phyloP scores from a whole-genome alignment of 805 yeast genomes.

The Starmerella potacharoeniae region DNA sequence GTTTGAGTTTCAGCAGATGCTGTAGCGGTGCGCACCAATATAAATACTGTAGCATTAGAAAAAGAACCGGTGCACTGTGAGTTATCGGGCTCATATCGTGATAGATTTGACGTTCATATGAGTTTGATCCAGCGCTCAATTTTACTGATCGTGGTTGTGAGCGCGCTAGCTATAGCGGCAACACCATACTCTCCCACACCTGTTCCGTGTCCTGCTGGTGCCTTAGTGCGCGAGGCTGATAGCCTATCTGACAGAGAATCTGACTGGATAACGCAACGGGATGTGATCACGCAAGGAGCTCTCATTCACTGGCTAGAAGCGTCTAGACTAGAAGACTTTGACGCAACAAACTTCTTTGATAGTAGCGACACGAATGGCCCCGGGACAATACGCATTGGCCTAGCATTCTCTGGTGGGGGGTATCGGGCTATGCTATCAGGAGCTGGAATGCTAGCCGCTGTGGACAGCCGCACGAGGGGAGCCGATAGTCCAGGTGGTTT shows the following conservation, averaged over 20 bases:
- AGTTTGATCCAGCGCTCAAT: too few relatives aligned
- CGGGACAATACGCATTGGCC: slow-evolving; percentile 32
- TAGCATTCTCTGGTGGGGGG: slow-evolving; percentile 75
- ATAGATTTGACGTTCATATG: too few relatives aligned
- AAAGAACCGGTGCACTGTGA: too few relatives aligned
- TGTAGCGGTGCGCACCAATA: not conserved
- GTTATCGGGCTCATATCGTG: too few relatives aligned
- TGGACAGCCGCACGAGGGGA: slow-evolving; percentile 54
- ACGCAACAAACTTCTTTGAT: slow-evolving; percentile 29
- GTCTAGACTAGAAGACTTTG: slow-evolving; percentile 39
- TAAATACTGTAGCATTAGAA: not conserved
- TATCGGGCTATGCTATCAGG: slow-evolving; percentile 80
- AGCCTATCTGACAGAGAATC: slow-evolving; percentile 17
- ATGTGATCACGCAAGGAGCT: slow-evolving; percentile 26
- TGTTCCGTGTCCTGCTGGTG: slow-evolving; percentile 1
- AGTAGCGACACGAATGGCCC: slow-evolving; percentile 2
- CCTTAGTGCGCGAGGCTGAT: slow-evolving; percentile 1
- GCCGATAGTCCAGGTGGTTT: slow-evolving; percentile 37
- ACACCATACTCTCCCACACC: slow-evolving; percentile 6
- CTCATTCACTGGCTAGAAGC: slow-evolving; percentile 36
- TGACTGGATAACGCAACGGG: slow-evolving; percentile 26
- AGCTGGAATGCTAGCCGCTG: slow-evolving; percentile 71
- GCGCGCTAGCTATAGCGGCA: not conserved
- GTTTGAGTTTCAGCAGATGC: not conserved
- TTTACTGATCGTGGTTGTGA: not conserved